Conservation (phyloP, 176 grass and related monocot genomes). For the Musa troglodytarum region DNA sequence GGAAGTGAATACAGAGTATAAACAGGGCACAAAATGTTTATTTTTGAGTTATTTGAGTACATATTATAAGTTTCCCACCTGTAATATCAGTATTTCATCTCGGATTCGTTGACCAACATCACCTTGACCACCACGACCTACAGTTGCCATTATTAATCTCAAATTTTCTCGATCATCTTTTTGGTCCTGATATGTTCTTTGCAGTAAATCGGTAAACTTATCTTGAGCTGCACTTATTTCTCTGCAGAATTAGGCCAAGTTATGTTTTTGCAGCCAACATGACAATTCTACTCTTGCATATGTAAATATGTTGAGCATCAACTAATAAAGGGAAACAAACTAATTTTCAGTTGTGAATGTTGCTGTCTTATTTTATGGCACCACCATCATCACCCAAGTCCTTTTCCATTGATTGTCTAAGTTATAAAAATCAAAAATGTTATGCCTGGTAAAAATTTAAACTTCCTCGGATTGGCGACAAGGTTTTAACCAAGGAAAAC, state of each 20-base stretch:
- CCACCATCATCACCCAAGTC: too few relatives aligned
- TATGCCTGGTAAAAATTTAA: too few relatives aligned
- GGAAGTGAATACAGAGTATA: not conserved
- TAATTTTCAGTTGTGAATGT: not conserved
- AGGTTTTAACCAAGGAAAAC: too few relatives aligned
- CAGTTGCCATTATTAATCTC: conserved; percentile 15
- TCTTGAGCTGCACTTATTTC: conserved; percentile 19
- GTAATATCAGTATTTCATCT: conserved; percentile 20
- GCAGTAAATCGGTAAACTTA: conserved; percentile 8
- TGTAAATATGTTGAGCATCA: not conserved
- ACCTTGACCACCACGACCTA: conserved; percentile 15
- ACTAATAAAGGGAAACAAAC: not conserved
- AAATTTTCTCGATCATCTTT: conserved; percentile 4
- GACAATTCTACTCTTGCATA: not conserved
- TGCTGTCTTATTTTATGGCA: too few relatives aligned
- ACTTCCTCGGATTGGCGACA: too few relatives aligned
- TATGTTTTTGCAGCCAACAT: not conserved
- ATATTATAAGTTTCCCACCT: not conserved
- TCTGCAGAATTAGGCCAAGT: not conserved
- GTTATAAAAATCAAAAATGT: too few relatives aligned
- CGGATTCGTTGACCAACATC: conserved; percentile 19
- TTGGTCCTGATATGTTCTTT: conserved; percentile 6
- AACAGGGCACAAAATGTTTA: not conserved
- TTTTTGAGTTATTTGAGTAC: not conserved
- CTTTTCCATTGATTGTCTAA: too few relatives aligned